These are phyloP conservation scores for Podila minutissima DNA, from an alignment of 192 early-diverging fungal species.

Conservation along the genomic window DNA sequence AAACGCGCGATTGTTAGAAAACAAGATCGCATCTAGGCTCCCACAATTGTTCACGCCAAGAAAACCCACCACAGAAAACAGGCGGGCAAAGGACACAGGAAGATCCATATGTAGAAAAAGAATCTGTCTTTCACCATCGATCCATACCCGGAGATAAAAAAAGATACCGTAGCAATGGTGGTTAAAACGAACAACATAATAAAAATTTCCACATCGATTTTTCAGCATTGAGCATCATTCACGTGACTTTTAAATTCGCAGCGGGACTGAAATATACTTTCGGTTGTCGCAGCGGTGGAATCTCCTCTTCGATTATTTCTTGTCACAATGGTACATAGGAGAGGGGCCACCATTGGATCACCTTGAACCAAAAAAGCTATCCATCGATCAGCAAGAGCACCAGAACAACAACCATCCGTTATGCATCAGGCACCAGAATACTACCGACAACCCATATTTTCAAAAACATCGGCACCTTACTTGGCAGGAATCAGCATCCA, in stretches of 20 bases:
- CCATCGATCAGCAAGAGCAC: not conserved
- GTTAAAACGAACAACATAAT: too few relatives aligned
- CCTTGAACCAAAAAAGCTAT: not conserved
- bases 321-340: slow-evolving; percentile 3
- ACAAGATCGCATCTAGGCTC: not conserved
- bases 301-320: slow-evolving; percentile 6
- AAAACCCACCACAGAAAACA: not conserved
- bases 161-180: too few relatives aligned
- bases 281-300: not conserved
- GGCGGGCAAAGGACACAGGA: not conserved
- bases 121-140: not conserved
- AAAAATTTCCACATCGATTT: too few relatives aligned
- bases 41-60: not conserved
- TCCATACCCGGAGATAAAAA: too few relatives aligned
- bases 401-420: not conserved
- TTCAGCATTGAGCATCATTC: not conserved
- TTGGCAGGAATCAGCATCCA: not conserved
- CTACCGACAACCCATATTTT: not conserved
- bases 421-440: not conserved
- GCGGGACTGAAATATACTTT: not conserved
- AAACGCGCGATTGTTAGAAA: not conserved
- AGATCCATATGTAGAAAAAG: slow-evolving; percentile 4
- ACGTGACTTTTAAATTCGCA: not conserved
- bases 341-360: not conserved
- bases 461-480: not conserved